Percentiles rank a stretch among this genome's conserved stretches.
Evolutionary conservation across 2,329 filamentous ascomycete genomes (phyloP).

Genomic region (Claviceps sp.): DNA sequence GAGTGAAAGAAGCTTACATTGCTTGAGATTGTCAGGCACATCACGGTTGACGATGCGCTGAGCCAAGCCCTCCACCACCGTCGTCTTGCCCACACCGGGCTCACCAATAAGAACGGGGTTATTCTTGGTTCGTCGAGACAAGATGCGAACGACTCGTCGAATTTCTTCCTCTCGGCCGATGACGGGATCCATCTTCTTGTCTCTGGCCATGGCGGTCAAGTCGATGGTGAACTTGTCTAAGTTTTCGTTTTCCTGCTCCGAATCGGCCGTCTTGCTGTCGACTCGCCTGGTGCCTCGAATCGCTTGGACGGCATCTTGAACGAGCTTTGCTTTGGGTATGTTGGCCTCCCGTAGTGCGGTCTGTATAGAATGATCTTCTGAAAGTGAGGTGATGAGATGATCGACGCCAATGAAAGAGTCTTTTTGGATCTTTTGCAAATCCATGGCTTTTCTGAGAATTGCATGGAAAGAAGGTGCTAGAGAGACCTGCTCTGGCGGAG

Average conservation of each 20-base stretch:
- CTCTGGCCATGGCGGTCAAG: slow-evolving; percentile 90
- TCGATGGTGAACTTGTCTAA: slow-evolving; percentile 97
- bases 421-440: slow-evolving; percentile 94
- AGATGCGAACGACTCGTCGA: slow-evolving; percentile 76
- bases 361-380: slow-evolving; percentile 67
- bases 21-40: slow-evolving; percentile 87
- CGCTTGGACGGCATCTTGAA: slow-evolving; percentile 80
- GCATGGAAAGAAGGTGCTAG: slow-evolving; percentile 72
- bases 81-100: slow-evolving; percentile 96
- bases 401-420: slow-evolving; percentile 91
- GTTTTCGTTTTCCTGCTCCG: slow-evolving; percentile 86
- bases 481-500: slow-evolving; percentile 77
- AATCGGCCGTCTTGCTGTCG: slow-evolving; percentile 91
- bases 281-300: slow-evolving; percentile 89
- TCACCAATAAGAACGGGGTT: slow-evolving; percentile 97
- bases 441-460: slow-evolving; percentile 70
- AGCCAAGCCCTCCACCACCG: slow-evolving; percentile 89
- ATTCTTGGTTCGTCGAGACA: slow-evolving; percentile 92
- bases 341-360: slow-evolving; percentile 70
- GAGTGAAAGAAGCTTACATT: slow-evolving; percentile 85
- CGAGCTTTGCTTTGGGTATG: slow-evolving; percentile 77
- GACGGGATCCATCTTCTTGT: slow-evolving; percentile 95
- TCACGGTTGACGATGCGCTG: slow-evolving; percentile 93
- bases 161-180: slow-evolving; percentile 97
- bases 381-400: slow-evolving; percentile 76